Base-by-base conservation (phyloP, 495 filamentous ascomycete species). In the Lepidopterella palustris region DNA sequence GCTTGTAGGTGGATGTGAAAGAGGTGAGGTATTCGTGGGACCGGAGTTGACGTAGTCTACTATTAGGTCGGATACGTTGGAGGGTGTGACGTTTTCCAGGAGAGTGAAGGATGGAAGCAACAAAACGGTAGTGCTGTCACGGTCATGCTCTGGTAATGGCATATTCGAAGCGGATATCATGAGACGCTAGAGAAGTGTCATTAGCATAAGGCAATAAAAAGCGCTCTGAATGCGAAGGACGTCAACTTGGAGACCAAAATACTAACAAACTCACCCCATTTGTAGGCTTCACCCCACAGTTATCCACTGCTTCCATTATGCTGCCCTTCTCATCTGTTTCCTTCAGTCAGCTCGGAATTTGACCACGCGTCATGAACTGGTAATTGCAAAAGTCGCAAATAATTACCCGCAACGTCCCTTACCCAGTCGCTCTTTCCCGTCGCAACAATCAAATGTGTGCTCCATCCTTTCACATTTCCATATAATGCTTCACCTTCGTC, bases 341-440 rank as follows among this genome's bases (percentile, higher is more conserved):
- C 39, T 10, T 29, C 21, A 42, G 32, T 31, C 21, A 18, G 15
- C 5, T 21, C 35, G 25, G 35, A 18, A 21, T 35, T 11, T 13
- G 15, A 28, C 23, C 13, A 32, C 39, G 18, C 25, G 54, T 18
- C 18, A 24, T 18, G 2, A 32, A 45, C 21, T 21, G 28, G 6
- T 15, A 23, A 57, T 25, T 28, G 29, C 25, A 29, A 23, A 35
- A 45, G n/a, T n/a, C 15, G 47, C 25, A 27, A 26, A 15, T 15
- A 57, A 45, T 42, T 45, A 50, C 56, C 45, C 8, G 83, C 85
- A 13, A 97, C 88, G 74, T 96, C 87, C 49, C 88, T 74, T 64
- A 92, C 85, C 93, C 93, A 98, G 74, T 98, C 95, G 23, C 85
- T 84, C 77, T 97, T 95, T 40, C 91, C 90, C 1, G 93, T 98